phyloP scores from a whole-genome alignment of 805 yeast species.

The Lachancea waltii region DNA sequence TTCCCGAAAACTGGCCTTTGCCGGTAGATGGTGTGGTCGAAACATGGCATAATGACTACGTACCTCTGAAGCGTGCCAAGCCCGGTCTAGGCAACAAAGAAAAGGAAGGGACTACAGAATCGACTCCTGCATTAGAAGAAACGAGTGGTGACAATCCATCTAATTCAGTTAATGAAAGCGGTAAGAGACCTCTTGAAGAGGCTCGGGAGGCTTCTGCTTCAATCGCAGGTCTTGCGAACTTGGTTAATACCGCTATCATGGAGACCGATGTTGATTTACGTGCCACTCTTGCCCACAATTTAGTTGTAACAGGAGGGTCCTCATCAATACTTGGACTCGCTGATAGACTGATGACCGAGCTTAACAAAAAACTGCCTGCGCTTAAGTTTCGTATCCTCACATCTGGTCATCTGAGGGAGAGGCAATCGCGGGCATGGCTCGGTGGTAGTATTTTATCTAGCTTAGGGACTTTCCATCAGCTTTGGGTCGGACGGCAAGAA shows the following conservation, averaged over 20 bases:
- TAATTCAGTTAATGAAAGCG: slow-evolving; percentile 23
- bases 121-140: slow-evolving; percentile 21
- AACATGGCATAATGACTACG: slow-evolving; percentile 54
- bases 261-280: slow-evolving; percentile 71
- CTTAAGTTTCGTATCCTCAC: slow-evolving; percentile 79
- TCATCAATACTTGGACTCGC: slow-evolving; percentile 76
- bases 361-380: slow-evolving; percentile 69
- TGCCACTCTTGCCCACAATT: slow-evolving; percentile 81
- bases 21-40: slow-evolving; percentile 52
- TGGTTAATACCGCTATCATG: slow-evolving; percentile 51
- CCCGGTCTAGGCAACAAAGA: slow-evolving; percentile 31
- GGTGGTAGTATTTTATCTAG: slow-evolving; percentile 88
- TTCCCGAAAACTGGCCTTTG: slow-evolving; percentile 28
- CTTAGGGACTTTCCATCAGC: slow-evolving; percentile 88
- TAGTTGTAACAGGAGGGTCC: slow-evolving; percentile 79
- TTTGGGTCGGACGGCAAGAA: slow-evolving; percentile 87
- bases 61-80: slow-evolving; percentile 60
- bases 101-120: slow-evolving; percentile 26
- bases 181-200: slow-evolving; percentile 25
- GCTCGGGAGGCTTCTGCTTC: slow-evolving; percentile 13
- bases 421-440: slow-evolving; percentile 80
- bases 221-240: slow-evolving; percentile 48
- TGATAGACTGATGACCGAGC: slow-evolving; percentile 67
- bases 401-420: slow-evolving; percentile 68
- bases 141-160: slow-evolving; percentile 13